Evolutionary conservation across 805 yeast species (phyloP), one percentile per base, ranked within the genome.

Genomic region (Candida germanica): DNA sequence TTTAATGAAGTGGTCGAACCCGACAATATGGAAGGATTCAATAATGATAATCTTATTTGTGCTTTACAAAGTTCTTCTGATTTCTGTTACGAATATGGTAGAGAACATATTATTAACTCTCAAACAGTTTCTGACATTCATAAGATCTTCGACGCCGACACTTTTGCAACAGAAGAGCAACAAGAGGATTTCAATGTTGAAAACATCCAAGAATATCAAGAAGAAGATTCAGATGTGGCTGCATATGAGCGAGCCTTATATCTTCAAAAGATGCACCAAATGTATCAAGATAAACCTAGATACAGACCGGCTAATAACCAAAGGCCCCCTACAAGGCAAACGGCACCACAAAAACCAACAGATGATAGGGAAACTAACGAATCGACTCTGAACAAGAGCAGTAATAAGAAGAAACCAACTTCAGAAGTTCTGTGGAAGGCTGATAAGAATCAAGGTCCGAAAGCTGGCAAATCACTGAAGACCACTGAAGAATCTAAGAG

Each of bases 11-110:
- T 35, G 5, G 19, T 47, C 1, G 42, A 31, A 6, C 15, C 16
- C 3, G 39, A 35, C 7, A 3, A 32, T 3, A 10, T 28, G 15
- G 26, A 24, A n/a, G 52, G 51, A 2, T 50, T 33, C 36, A 55
- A 54, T 33, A 51, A 57, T 31, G 61, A 55, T 35, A 56, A 54
- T 35, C 48, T 61, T 7, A 46, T 45, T 2, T 64, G 70, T 49
- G 66, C 67, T 3, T 31, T 63, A 29, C 43, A 53, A 26, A 40
- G 37, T 15, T 57, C 68, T 0, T 24, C 39, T 8, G 47, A 48
- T n/a, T 63, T 58, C 36, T 64, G 70, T 39, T 34, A 39, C 10
- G 44, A 26, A 1, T 64, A 55, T 36, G 68, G 66, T 12, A 20
- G 33, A 12, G 36, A 33, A 24, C 35, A 39, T 22, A 3, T 22